These are phyloP conservation scores for Phytophthora fragariaefolia DNA, from an alignment of 352 stramenopile genomes.

Conservation along the genomic window DNA sequence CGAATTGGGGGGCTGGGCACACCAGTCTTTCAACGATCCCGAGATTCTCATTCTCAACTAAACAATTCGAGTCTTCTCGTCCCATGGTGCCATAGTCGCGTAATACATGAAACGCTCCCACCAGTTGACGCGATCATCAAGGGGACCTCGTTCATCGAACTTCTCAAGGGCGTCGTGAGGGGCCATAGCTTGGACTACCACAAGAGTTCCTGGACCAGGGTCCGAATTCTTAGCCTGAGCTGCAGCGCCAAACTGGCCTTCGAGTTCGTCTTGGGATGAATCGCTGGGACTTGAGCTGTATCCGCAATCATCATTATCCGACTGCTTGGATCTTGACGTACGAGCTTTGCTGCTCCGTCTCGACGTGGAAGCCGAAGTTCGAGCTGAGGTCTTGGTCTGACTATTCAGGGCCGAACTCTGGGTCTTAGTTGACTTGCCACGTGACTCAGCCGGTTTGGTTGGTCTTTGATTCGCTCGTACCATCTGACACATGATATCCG, in stretches of 20 bases:
- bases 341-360: too few species aligned
- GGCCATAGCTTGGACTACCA: conserved; percentile 1
- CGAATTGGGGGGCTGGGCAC: background rate
- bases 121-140: conserved; percentile 3
- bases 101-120: conserved; percentile 14
- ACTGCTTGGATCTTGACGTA: too few species aligned
- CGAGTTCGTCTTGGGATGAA: too few species aligned
- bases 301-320: too few species aligned
- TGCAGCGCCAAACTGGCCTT: background rate
- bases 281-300: too few species aligned
- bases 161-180: background rate
- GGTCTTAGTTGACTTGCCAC: too few species aligned
- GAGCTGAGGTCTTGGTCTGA: too few species aligned
- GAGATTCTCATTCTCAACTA: conserved; percentile 1
- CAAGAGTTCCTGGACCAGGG: background rate
- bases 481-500: too few species aligned
- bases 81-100: background rate
- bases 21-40: background rate
- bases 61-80: background rate
- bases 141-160: background rate
- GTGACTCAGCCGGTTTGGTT: too few species aligned
- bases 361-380: too few species aligned
- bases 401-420: too few species aligned
- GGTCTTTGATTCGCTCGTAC: too few species aligned
- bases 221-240: background rate